Evolutionary conservation across 371 early-diverging fungal species (phyloP), one percentile per base, ranked within the genome.

Genomic region (Chytridium lagenaria): DNA sequence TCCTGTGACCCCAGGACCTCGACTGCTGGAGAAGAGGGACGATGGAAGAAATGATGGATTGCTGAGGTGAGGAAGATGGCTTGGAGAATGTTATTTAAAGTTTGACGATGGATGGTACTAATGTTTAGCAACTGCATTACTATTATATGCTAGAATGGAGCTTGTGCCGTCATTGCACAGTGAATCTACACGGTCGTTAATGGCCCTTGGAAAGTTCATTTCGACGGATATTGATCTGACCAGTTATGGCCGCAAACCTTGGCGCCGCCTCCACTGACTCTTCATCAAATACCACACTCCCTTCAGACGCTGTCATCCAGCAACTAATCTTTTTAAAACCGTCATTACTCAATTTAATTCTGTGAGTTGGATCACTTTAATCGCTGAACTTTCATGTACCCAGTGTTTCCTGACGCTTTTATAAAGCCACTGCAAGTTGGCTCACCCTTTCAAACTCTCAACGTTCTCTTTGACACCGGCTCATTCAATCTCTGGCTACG

Each of bases 391-490:
- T 61, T 31, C 34, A 5, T 61, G 57, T 30, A 15, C 57, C n/a
- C 5, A 57, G 57, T 63, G 28, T 34, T 12, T 3, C 30, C 37
- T 33, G 12, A 16, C 63, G 23, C 63, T 28, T 36, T 16, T 61
- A 30, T 40, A 38, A 2, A 66, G 49, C 66, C 66, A 2, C 44
- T 44, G 2, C 38, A 66, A 31, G 39, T 93, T 0, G 93, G 93
- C 2, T 89, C 91, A n/a, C 92, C 92, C 15, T 79, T 85, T 1
- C 87, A 91, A 72, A 72, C 38, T 22, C 80, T 92, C 78, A 82
- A 85, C 70, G 83, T 93, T 16, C 81, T 90, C 39, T 89, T 92
- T 69, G 93, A 93, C 70, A 93, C 93, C 0, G 93, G 92, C 0
- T 91, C 91, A 31, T 82, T 90, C 49, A 89, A 92, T 68, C 69